Evolutionary conservation across 2,329 filamentous ascomycete species (phyloP).

Genomic region (Aspergillus viridinutans): DNA sequence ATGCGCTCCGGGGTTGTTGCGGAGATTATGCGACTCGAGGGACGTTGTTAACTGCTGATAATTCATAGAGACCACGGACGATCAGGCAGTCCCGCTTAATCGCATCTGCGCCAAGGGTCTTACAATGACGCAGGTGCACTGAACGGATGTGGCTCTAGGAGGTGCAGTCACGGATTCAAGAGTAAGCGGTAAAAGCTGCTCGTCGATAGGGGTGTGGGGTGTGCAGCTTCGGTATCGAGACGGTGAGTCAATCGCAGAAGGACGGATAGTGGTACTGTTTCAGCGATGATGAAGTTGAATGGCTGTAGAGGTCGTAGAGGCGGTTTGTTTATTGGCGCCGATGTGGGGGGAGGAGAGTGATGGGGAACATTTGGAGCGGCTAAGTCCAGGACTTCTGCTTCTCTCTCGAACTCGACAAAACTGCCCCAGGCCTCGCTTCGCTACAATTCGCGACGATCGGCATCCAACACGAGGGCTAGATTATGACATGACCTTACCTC

Average conservation of each 20-base stretch:
- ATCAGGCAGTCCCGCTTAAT: slow-evolving; percentile 4
- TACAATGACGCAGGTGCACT: slow-evolving; percentile 11
- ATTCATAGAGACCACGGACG: slow-evolving; percentile 23
- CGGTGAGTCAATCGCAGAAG: neutral
- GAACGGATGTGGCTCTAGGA: slow-evolving; percentile 7
- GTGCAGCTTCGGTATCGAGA: neutral
- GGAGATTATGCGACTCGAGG: slow-evolving; percentile 24
- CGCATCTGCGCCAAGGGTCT: slow-evolving; percentile 11
- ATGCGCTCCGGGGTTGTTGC: slow-evolving; percentile 21
- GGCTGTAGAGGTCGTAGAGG: neutral
- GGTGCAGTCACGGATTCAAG: neutral
- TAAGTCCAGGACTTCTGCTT: neutral
- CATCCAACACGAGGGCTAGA: neutral
- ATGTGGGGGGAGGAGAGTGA: slow-evolving; percentile 9
- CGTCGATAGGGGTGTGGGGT: neutral
- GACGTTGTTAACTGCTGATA: slow-evolving; percentile 15
- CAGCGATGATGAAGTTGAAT: neutral
- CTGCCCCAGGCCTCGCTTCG: slow-evolving; percentile 6
- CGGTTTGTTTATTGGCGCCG: slow-evolving; percentile 7
- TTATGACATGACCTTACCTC: neutral
- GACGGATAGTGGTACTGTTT: neutral
- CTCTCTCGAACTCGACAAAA: neutral
- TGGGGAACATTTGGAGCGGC: neutral
- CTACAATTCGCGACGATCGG: neutral
- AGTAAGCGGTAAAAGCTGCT: slow-evolving; percentile 1